Conservation (phyloP, 1,284 basidiomycete species). For the Microbotryum saponariae region DNA sequence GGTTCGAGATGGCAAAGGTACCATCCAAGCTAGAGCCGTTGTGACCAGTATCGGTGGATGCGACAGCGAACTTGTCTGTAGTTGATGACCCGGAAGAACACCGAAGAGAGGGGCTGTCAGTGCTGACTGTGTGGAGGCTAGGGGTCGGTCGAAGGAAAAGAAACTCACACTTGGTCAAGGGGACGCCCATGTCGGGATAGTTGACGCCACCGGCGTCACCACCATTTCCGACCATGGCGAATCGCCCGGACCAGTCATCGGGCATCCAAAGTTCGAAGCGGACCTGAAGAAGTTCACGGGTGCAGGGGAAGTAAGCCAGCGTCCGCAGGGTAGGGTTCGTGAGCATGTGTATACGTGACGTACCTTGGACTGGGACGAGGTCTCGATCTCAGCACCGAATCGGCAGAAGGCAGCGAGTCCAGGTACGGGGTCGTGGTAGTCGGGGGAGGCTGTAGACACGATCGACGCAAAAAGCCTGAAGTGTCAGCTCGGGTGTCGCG, state of each 20-base stretch:
- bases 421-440: slow-evolving; percentile 14
- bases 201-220: slow-evolving; percentile 29
- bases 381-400: slow-evolving; percentile 28
- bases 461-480: not conserved
- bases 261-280: slow-evolving; percentile 35
- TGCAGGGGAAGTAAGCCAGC: not conserved
- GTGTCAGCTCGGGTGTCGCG: not conserved
- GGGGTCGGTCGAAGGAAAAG: not conserved
- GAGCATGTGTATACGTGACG: not conserved
- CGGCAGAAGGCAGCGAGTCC: slow-evolving; percentile 24
- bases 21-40: slow-evolving; percentile 22
- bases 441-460: not conserved
- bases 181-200: slow-evolving; percentile 25
- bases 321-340: not conserved
- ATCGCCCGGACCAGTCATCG: slow-evolving; percentile 26
- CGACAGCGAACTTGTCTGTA: slow-evolving; percentile 17
- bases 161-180: slow-evolving; percentile 15
- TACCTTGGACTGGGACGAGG: slow-evolving; percentile 12
- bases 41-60: slow-evolving; percentile 31
- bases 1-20: slow-evolving; percentile 26
- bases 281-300: slow-evolving; percentile 1
- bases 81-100: not conserved
- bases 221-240: slow-evolving; percentile 33
- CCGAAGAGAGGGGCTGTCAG: not conserved
- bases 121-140: not conserved